Conservation (phyloP, 2,329 filamentous ascomycete species). For the Diaporthe ilicicola region DNA sequence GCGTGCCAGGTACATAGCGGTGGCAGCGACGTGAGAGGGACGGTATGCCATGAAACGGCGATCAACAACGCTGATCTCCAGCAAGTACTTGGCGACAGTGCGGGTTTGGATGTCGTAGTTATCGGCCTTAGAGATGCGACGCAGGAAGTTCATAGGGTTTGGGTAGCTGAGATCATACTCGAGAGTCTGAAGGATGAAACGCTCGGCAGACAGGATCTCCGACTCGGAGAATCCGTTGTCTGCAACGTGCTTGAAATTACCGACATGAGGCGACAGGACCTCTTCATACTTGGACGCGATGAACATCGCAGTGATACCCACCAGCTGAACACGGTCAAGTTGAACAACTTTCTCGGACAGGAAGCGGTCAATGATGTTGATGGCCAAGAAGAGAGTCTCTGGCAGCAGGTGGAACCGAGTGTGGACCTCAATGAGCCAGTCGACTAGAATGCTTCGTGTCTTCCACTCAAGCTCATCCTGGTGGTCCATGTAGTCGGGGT, state of each 20-base stretch:
- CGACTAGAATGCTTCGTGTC: conserved; percentile 94
- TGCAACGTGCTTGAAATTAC: conserved; percentile 96
- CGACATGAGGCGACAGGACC: conserved; percentile 93
- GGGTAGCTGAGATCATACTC: conserved; percentile 98
- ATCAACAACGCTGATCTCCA: conserved; percentile 96
- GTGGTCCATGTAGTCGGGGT: conserved; percentile 93
- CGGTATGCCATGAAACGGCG: conserved; percentile 91
- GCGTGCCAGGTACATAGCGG: conserved; percentile 93
- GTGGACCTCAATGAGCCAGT: conserved; percentile 99
- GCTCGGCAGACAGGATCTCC: conserved; percentile 96
- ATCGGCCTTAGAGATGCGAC: conserved; percentile 98
- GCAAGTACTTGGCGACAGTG: conserved; percentile 95
- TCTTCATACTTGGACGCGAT: conserved; percentile 99
- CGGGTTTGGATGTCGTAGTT: conserved; percentile 99
- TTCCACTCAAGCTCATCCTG: conserved; percentile 98
- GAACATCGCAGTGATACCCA: conserved; percentile 99
- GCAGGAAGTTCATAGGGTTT: conserved; percentile 99
- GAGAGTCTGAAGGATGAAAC: conserved; percentile 88
- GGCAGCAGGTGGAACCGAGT: conserved; percentile 94
- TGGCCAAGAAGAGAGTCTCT: conserved; percentile 93
- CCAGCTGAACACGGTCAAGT: conserved; percentile 93
- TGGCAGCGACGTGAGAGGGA: conserved; percentile 89
- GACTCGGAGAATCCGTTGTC: conserved; percentile 95
- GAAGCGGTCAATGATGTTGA: conserved; percentile 99
- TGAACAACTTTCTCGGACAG: conserved; percentile 95